Evolutionary conservation across 371 early-diverging fungal species (phyloP).

Genomic region (Rhizopus delemar): DNA sequence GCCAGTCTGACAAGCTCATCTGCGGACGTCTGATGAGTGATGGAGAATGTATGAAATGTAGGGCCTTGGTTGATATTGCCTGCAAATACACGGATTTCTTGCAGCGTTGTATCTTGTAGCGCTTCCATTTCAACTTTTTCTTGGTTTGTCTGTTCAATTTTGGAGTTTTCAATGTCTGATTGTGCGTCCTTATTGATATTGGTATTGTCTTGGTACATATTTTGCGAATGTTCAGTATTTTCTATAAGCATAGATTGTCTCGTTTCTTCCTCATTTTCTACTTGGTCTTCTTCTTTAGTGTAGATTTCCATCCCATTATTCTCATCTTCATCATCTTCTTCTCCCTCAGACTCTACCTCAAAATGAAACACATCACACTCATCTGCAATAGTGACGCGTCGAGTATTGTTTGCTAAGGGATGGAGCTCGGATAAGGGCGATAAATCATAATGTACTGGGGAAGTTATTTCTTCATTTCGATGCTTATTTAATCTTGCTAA

Average conservation of each 20-base stretch:
- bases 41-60: conserved; percentile 55
- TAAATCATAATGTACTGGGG: conserved; percentile 34
- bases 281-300: conserved; percentile 2
- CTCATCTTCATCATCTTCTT: conserved; percentile 25
- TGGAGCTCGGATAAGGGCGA: conserved; percentile 3
- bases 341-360: conserved; percentile 45
- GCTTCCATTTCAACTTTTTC: conserved; percentile 1
- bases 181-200: background rate
- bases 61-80: conserved; percentile 62
- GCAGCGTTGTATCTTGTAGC: background rate
- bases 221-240: background rate
- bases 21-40: conserved; percentile 45
- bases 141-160: conserved; percentile 1
- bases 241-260: background rate
- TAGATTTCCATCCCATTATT: no score
- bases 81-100: conserved; percentile 50
- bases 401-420: conserved; percentile 1
- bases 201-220: conserved; percentile 4
- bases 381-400: conserved; percentile 41
- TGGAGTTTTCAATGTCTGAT: background rate
- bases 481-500: conserved; percentile 88
- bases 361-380: conserved; percentile 35
- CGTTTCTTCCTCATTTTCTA: conserved; percentile 10
- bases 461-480: conserved; percentile 73
- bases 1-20: conserved; percentile 54